Evolutionary conservation across 805 yeast genomes (phyloP).

Genomic region (Allodekkera sacchari): DNA sequence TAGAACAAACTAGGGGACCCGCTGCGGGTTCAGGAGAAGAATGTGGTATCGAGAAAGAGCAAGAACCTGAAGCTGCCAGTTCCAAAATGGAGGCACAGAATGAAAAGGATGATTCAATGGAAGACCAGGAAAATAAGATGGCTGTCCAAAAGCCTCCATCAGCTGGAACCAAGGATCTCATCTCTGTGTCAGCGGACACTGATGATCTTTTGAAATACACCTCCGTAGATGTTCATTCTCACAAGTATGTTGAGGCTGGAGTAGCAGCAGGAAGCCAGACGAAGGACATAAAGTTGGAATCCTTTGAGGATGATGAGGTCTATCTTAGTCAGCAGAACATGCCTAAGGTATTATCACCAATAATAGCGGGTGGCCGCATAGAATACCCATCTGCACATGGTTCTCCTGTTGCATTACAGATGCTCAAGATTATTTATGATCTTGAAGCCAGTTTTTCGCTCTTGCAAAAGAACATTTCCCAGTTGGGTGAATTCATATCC

Average conservation of each 20-base stretch:
- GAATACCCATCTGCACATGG: conserved; percentile 14
- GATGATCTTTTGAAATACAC: not conserved
- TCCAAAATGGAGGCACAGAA: no score
- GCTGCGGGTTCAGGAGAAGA: no score
- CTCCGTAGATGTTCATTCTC: conserved; percentile 1
- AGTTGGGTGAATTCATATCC: conserved; percentile 14
- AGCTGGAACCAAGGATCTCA: no score
- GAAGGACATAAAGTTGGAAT: conserved; percentile 4
- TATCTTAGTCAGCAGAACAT: conserved; percentile 13
- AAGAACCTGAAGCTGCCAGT: no score
- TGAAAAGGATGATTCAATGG: conserved; percentile 1
- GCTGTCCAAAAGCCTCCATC: not conserved
- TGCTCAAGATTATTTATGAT: conserved; percentile 22
- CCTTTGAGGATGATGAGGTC: conserved; percentile 20
- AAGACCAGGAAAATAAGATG: not conserved
- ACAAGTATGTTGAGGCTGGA: conserved; percentile 2
- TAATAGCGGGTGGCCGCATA: conserved; percentile 14
- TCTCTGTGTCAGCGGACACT: conserved; percentile 2
- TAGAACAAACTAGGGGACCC: no score
- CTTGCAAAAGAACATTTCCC: conserved; percentile 14
- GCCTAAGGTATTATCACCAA: conserved; percentile 18
- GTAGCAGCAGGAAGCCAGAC: conserved; percentile 1
- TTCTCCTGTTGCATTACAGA: conserved; percentile 14
- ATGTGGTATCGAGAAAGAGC: no score
- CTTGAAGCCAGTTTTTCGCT: conserved; percentile 22